Percentiles rank a stretch among this genome's conserved stretches.
phyloP scores from a whole-genome alignment of 106 monocot species.

The Vanilla planifolia region DNA sequence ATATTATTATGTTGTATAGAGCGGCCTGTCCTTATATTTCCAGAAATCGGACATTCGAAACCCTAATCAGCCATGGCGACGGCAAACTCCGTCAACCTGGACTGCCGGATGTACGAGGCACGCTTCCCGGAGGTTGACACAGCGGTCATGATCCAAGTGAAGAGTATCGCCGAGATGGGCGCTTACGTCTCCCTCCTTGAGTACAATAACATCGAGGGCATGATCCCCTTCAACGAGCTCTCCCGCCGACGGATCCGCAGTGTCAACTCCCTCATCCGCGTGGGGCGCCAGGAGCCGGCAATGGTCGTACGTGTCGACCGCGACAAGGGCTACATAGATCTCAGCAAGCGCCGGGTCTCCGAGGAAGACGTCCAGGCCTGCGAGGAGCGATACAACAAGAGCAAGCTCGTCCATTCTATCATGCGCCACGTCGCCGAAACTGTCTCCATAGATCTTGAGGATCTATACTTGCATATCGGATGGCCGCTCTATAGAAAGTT shows the following conservation, averaged over 20 bases:
- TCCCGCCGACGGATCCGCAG: slow-evolving; percentile 97
- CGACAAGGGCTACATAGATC: slow-evolving; percentile 95
- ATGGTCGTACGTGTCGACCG: slow-evolving; percentile 89
- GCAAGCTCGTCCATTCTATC: slow-evolving; percentile 93
- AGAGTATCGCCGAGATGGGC: slow-evolving; percentile 80
- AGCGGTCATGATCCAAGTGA: slow-evolving; percentile 87
- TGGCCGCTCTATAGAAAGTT: slow-evolving; percentile 77
- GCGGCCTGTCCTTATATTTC: too few relatives aligned
- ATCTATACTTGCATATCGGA: slow-evolving; percentile 57
- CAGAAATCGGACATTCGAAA: too few relatives aligned
- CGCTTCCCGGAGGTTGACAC: slow-evolving; percentile 82
- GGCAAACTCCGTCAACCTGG: slow-evolving; percentile 41
- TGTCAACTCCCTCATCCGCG: slow-evolving; percentile 66
- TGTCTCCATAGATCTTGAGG: slow-evolving; percentile 49
- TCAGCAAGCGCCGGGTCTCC: slow-evolving; percentile 92
- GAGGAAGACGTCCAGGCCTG: slow-evolving; percentile 86
- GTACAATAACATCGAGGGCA: slow-evolving; percentile 95
- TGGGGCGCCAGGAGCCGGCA: slow-evolving; percentile 68
- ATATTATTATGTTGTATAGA: too few relatives aligned
- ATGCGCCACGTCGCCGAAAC: slow-evolving; percentile 95
- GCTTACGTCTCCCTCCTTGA: slow-evolving; percentile 73
- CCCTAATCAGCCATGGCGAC: slow-evolving; percentile 10
- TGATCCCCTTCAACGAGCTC: slow-evolving; percentile 98
- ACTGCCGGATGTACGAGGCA: slow-evolving; percentile 77
- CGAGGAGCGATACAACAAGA: slow-evolving; percentile 93